These are phyloP conservation scores for Mallotus repandus DNA, from an alignment of 441 rosid species.

Conservation along the genomic window DNA sequence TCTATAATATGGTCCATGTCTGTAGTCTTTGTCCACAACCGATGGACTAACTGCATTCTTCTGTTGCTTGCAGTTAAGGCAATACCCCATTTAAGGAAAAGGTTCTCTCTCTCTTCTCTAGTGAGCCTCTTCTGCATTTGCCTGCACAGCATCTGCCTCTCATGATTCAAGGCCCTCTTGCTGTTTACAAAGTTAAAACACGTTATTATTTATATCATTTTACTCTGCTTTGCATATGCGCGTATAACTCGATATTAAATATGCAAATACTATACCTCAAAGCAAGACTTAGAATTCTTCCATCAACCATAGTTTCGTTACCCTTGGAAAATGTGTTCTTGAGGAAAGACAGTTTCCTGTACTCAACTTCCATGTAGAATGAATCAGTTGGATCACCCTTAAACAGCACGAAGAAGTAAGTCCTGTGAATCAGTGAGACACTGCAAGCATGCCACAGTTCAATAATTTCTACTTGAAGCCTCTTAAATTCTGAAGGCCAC, in stretches of 20 bases:
- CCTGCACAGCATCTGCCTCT: slow-evolving; percentile 72
- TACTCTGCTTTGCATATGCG: not conserved
- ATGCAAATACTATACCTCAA: slow-evolving; percentile 46
- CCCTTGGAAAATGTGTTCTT: slow-evolving; percentile 52
- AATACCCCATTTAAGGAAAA: slow-evolving; percentile 73
- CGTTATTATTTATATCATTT: not conserved
- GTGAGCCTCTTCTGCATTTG: slow-evolving; percentile 62
- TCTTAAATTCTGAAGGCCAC: slow-evolving; percentile 63
- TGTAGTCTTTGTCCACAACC: slow-evolving; percentile 62
- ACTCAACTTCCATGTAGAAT: slow-evolving; percentile 92
- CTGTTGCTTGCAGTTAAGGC: slow-evolving; percentile 59
- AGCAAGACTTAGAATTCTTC: slow-evolving; percentile 31
- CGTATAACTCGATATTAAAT: not conserved
- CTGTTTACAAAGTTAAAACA: slow-evolving; percentile 33
- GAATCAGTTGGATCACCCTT: slow-evolving; percentile 78
- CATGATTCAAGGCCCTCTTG: slow-evolving; percentile 58
- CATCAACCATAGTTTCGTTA: slow-evolving; percentile 37
- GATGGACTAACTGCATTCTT: slow-evolving; percentile 60
- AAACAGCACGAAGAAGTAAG: slow-evolving; percentile 78
- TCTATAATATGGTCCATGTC: slow-evolving; percentile 65
- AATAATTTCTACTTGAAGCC: slow-evolving; percentile 62
- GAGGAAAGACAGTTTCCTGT: slow-evolving; percentile 62
- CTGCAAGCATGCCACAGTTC: slow-evolving; percentile 83
- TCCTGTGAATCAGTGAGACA: slow-evolving; percentile 76
- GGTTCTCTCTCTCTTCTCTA: slow-evolving; percentile 54